These are phyloP conservation scores for Lipomyces kockii DNA, from an alignment of 805 yeast genomes.

Conservation along the genomic window DNA sequence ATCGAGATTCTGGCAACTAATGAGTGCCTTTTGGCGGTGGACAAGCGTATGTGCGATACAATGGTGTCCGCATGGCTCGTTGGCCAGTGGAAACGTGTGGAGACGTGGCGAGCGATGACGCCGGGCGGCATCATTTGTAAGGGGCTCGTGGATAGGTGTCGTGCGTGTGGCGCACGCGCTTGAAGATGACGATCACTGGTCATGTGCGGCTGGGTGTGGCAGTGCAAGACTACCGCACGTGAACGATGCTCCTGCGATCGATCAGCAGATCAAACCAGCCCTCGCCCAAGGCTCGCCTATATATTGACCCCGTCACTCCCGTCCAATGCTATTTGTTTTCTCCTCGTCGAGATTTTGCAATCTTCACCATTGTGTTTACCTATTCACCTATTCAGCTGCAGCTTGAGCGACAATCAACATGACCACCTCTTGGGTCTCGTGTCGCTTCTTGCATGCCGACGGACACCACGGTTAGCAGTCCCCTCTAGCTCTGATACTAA, in stretches of 20 bases:
- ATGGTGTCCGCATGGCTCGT: no score
- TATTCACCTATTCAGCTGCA: not conserved
- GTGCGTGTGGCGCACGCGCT: not conserved
- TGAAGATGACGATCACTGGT: not conserved
- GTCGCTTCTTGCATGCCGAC: not conserved
- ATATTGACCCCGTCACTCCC: not conserved
- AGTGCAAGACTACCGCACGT: not conserved
- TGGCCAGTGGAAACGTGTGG: no score
- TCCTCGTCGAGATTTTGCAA: not conserved
- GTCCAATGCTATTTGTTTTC: not conserved
- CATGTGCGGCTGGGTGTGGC: not conserved
- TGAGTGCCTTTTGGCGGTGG: not conserved
- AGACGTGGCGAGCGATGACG: not conserved
- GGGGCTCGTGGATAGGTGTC: not conserved
- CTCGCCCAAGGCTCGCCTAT: not conserved
- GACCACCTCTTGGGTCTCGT: not conserved
- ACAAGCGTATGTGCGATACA: no score
- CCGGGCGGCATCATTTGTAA: no score
- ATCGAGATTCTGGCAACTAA: not conserved
- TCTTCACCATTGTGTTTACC: not conserved
- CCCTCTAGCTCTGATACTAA: conserved; percentile 1
- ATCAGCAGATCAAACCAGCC: not conserved
- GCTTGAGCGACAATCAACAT: not conserved
- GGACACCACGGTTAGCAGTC: conserved; percentile 1
- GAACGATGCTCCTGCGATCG: not conserved